Conservation (phyloP, 352 stramenopile species). For the Phytopythium sindhum region DNA sequence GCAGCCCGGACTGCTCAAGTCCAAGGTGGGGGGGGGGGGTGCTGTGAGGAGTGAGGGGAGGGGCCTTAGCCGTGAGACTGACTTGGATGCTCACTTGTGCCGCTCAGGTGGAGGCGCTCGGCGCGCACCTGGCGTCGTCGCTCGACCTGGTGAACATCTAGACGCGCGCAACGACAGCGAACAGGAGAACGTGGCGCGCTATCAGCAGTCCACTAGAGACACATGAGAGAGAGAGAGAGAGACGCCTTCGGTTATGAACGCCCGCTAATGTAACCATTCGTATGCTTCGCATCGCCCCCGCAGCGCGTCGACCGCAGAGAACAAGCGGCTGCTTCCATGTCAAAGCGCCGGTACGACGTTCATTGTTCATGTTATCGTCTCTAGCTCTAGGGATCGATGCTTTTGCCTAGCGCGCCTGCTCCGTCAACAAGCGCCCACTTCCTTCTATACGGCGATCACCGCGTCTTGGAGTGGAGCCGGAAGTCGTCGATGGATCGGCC, state of each 20-base stretch:
- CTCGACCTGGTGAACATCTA: conserved; percentile 74
- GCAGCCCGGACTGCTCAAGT: conserved; percentile 64
- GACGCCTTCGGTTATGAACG: not conserved
- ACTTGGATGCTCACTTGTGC: not conserved
- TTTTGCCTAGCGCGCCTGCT: not conserved
- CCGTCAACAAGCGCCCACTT: not conserved
- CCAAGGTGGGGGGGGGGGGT: conserved; percentile 59
- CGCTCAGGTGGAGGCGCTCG: conserved; percentile 54
- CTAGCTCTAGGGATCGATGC: not conserved
- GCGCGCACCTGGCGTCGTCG: conserved; percentile 52
- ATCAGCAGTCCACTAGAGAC: not conserved
- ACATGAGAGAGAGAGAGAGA: not conserved
- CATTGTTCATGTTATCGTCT: not conserved
- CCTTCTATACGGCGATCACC: conserved; percentile 2
- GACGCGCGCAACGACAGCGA: not conserved
- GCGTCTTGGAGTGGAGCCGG: conserved; percentile 22
- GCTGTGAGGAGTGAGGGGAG: too few relatives aligned
- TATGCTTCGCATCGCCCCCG: not conserved
- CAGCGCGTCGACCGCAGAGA: too few relatives aligned
- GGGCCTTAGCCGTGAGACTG: not conserved
- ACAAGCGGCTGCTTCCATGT: not conserved
- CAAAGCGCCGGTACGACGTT: not conserved
- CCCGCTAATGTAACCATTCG: not conserved
- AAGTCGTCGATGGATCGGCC: conserved; percentile 65
- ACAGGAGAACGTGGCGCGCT: not conserved